These are phyloP conservation scores for Betula pendula DNA, from an alignment of 306 rosid species.

Conservation along the genomic window DNA sequence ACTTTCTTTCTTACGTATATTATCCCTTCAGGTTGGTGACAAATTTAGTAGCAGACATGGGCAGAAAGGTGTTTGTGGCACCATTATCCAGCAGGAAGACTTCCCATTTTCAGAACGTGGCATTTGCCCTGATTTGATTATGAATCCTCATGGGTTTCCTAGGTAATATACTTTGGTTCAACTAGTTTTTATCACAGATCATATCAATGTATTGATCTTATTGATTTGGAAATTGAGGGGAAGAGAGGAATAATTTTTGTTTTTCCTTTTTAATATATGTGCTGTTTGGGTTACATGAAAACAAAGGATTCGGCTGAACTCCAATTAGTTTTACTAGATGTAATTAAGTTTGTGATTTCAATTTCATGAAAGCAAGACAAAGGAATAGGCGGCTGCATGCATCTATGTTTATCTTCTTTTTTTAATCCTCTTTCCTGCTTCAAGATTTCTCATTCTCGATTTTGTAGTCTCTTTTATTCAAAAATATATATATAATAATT, in stretches of 20 bases:
- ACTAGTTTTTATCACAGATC: too few species aligned
- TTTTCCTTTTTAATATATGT: too few species aligned
- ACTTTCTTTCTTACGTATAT: constrained; percentile 27
- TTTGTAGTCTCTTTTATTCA: too few species aligned
- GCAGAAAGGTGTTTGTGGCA: constrained; percentile 98
- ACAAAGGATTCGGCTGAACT: neutral
- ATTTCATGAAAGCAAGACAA: neutral
- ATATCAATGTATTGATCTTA: neutral
- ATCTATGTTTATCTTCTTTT: neutral
- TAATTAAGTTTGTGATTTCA: neutral
- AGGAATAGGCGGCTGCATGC: neutral
- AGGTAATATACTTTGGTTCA: constrained; percentile 43
- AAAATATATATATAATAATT: too few species aligned
- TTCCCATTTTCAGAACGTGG: constrained; percentile 97
- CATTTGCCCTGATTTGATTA: constrained; percentile 93
- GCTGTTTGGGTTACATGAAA: neutral
- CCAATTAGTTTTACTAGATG: neutral
- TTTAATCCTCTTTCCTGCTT: too few species aligned
- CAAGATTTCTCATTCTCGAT: too few species aligned
- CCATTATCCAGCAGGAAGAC: constrained; percentile 92
- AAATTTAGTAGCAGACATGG: constrained; percentile 99
- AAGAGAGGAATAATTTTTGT: too few species aligned
- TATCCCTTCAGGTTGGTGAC: constrained; percentile 70
- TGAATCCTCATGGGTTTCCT: constrained; percentile 99
- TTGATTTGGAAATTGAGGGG: neutral